Conservation (phyloP, 306 rosid species). For the Gastrolobium villosum region DNA sequence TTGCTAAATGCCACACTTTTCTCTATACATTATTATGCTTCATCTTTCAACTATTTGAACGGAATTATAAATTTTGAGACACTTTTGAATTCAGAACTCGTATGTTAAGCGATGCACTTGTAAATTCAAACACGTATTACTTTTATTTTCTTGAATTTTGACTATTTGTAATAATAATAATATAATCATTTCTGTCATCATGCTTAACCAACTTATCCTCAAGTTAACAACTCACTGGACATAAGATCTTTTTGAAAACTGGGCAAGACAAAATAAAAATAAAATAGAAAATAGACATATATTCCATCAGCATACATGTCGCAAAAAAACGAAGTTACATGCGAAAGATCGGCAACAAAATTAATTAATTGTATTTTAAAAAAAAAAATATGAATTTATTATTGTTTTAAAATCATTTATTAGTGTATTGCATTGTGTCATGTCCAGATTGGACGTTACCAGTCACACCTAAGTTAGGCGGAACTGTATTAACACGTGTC, state of each 20-base stretch:
- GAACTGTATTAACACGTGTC: too few relatives aligned
- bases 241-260: neutral
- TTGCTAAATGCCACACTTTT: neutral
- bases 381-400: too few relatives aligned
- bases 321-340: conserved; percentile 23
- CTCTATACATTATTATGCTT: neutral
- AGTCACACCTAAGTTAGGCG: too few relatives aligned
- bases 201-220: neutral
- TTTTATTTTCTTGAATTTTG: neutral
- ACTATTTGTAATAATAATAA: neutral
- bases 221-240: neutral
- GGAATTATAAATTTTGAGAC: neutral
- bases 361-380: too few relatives aligned
- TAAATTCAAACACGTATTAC: neutral
- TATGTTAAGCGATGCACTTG: neutral
- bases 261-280: neutral
- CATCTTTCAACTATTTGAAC: neutral
- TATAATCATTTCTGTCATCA: neutral
- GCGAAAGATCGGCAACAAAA: too few relatives aligned
- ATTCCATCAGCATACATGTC: conserved; percentile 15
- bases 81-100: neutral
- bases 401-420: too few relatives aligned
- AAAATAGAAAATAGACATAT: neutral
- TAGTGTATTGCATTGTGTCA: too few relatives aligned
- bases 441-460: too few relatives aligned